phyloP scores from a whole-genome alignment of 768 basidiomycete species.

The Mycena leptocephala region DNA sequence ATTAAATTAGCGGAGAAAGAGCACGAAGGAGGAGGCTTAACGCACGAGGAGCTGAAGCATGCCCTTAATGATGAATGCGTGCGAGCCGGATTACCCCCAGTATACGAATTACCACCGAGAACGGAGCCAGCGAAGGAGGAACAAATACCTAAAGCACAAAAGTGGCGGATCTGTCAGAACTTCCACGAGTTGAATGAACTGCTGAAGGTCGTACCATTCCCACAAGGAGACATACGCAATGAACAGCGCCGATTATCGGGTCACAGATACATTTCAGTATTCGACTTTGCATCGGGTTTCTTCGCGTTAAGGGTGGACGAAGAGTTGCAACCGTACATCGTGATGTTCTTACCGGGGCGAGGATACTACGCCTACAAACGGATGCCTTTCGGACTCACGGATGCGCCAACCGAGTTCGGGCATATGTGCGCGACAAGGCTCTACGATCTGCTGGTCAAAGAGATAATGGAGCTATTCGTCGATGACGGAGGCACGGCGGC shows the following conservation, averaged over 20 bases:
- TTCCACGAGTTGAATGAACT: conserved; percentile 53
- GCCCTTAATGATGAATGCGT: conserved; percentile 53
- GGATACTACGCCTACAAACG: conserved; percentile 53
- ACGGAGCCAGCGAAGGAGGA: not conserved
- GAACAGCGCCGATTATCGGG: conserved; percentile 57
- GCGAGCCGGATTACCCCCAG: conserved; percentile 38
- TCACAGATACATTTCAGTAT: conserved; percentile 50
- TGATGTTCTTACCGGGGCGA: conserved; percentile 54
- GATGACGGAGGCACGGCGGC: conserved; percentile 55
- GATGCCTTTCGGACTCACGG: conserved; percentile 61
- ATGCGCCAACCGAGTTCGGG: conserved; percentile 54
- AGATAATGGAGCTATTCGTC: conserved; percentile 52
- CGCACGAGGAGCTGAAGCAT: conserved; percentile 52
- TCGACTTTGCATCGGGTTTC: conserved; percentile 60
- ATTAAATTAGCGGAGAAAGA: conserved; percentile 57
- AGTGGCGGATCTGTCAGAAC: conserved; percentile 59
- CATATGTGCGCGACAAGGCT: conserved; percentile 44
- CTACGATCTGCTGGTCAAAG: conserved; percentile 43
- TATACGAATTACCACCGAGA: conserved; percentile 42
- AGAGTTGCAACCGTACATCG: conserved; percentile 45
- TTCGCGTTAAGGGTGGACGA: conserved; percentile 39
- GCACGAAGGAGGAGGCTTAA: conserved; percentile 48
- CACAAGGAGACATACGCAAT: conserved; percentile 54
- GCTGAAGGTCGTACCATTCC: conserved; percentile 47
- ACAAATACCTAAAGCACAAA: no score